Conservation (phyloP, 352 stramenopile genomes). For the Phytopythium boreale region DNA sequence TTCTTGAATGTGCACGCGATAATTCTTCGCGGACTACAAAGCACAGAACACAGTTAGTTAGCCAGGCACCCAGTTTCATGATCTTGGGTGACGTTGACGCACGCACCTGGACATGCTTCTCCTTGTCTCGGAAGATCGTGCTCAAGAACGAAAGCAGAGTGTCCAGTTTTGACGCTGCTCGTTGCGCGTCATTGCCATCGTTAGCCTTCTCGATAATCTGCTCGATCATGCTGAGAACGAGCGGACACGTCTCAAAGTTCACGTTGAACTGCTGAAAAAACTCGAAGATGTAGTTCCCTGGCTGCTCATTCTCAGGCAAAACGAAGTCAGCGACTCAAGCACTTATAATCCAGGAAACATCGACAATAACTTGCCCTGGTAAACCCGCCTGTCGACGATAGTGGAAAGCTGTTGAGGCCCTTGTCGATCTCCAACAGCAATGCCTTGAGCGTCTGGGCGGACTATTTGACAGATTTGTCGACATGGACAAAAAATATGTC, state of each 20-base stretch:
- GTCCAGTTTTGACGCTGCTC: conserved; percentile 75
- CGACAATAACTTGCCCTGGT: conserved; percentile 54
- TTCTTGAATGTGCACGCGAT: conserved; percentile 90
- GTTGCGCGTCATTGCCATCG: conserved; percentile 58
- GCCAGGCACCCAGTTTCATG: background rate
- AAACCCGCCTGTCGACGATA: conserved; percentile 69
- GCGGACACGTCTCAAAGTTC: conserved; percentile 84
- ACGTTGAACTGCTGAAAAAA: conserved; percentile 91
- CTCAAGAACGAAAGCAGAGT: conserved; percentile 78
- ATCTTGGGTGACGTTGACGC: background rate
- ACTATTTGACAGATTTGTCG: conserved; percentile 27
- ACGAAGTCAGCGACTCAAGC: conserved; percentile 5
- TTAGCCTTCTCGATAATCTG: conserved; percentile 86
- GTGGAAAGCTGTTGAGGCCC: conserved; percentile 69
- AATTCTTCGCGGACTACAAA: conserved; percentile 63
- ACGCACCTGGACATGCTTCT: conserved; percentile 63
- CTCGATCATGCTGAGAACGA: conserved; percentile 87
- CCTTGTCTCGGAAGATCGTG: conserved; percentile 84
- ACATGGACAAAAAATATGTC: conserved; percentile 1
- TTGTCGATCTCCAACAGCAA: conserved; percentile 86
- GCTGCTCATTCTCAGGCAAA: conserved; percentile 21
- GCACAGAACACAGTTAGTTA: background rate
- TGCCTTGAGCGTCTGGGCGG: conserved; percentile 72
- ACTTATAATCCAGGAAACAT: background rate
- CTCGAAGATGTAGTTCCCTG: conserved; percentile 88